Base-by-base conservation (phyloP, 2,329 filamentous ascomycete species). In the Cercospora sp. region DNA sequence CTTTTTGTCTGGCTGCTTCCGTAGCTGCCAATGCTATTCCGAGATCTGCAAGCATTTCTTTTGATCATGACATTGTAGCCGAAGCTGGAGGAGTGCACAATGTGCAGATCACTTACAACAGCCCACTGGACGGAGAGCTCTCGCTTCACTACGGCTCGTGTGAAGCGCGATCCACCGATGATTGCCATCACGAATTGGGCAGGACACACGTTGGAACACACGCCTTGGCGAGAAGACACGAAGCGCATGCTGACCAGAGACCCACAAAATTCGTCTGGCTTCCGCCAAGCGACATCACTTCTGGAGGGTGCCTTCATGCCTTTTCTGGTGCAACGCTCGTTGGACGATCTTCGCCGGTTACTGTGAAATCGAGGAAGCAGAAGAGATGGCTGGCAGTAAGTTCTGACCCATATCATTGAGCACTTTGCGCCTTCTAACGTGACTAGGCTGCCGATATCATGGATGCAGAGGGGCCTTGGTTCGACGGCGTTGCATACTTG, bases 401-500 rank as follows among this genome's bases (percentile, higher is more conserved):
- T 65, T 5, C 33, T 23, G 57, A 7, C 8, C 13, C n/a, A 20
- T 2, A 28, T 10, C 13, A 3, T n/a, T 7, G 9, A 42, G 10
- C 33, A 28, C 7, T 20, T 23, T 4, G n/a, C 1, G 3, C 45
- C 51, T n/a, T 58, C 60, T 57, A 40, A 53, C 16, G 31, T 40
- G 10, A 42, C 13, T 40, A 72, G 71, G 71, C 78, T 13, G 78
- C 82, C 2, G 78, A 82, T 18, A 84, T 89, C 80, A 83, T 83
- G 64, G 84, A 86, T 61, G 80, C 81, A 3, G 86, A 80, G 74
- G 87, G 88, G 0, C 86, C 88, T 1, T 90, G 88, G 88, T 90
- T 90, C 68, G 86, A 90, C 73, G 88, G 88, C 13, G 88, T 90
- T 18, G 83, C 82, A 61, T 83, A 87, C 65, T 82, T 90, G 51